Evolutionary conservation across 208 protist genomes (phyloP), one percentile per base, ranked within the genome.

Genomic region (Trypanosoma vivax): DNA sequence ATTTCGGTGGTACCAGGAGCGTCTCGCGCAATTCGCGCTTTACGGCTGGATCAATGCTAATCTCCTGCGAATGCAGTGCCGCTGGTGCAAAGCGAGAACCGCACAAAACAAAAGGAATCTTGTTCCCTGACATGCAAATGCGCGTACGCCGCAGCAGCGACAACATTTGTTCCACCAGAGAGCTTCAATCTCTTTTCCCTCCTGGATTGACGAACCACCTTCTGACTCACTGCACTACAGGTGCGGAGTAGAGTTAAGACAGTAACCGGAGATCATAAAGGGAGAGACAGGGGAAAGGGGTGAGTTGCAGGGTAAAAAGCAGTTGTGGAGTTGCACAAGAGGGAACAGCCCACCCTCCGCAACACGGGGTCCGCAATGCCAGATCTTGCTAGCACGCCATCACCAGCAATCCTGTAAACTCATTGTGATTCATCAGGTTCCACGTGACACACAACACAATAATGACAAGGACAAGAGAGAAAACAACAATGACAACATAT

Each of bases 81-180:
- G 42, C 29, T n/a, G 60, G 60, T 21, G 52, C 23, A 53, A 60
- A 67, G 27, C 60, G 60, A 11, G 60, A 67, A 28, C 60, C 60
- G 41, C 60, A 67, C 1, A 67, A 23, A 11, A 67, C 46, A 37
- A 59, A 67, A 5, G 60, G 60, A 42, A 67, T 60, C 31, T 54
- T 60, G 0, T 59, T 67, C 3, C 34, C 41, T 3, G 34, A 46
- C 18, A 67, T 14, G 19, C 31, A 53, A 29, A 58, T 18, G 25
- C 18, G 19, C 21, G 46, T 50, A 24, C 37, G 38, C 7, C 29
- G 33, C 24, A 67, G 5, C 10, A 64, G 42, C 29, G 35, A 29
- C 54, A 50, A 13, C 34, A 19, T 46, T 28, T 25, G n/a, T n/a
- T n/a, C 27, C 21, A 30, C 27, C 23, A 34, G 16, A 34, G 13